A percentile compares a stretch with the other conserved stretches of the same genome.
Conservation (phyloP, 2,329 filamentous ascomycete species). For the Colletotrichum lentis region DNA sequence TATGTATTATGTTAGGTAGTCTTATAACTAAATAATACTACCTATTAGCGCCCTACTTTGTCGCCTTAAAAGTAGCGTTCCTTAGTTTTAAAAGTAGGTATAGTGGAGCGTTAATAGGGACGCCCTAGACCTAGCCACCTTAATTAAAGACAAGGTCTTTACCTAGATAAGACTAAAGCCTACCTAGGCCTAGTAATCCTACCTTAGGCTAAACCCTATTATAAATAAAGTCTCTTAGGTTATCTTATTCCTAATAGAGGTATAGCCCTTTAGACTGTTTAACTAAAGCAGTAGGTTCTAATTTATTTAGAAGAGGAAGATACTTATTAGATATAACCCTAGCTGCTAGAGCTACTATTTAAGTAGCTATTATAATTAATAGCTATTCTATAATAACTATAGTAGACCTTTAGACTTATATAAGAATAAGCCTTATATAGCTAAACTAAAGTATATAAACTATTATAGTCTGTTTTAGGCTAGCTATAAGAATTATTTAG, state of each 20-base stretch:
- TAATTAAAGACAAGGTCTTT: constrained; percentile 2
- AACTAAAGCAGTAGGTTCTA: background rate
- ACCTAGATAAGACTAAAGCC: background rate
- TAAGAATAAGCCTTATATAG: background rate
- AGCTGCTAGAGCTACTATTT: constrained; percentile 3
- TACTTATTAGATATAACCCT: background rate
- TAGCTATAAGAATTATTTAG: background rate
- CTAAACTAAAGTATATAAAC: background rate
- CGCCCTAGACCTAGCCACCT: background rate
- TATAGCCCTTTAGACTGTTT: background rate
- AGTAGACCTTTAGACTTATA: background rate
- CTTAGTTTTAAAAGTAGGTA: no score
- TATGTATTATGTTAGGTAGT: no score
- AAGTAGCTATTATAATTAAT: background rate
- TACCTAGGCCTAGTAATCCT: background rate
- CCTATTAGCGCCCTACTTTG: no score
- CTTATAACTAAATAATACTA: no score
- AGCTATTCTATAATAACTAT: background rate
- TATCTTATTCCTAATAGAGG: background rate
- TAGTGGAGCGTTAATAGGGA: background rate
- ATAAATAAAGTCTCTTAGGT: constrained; percentile 7
- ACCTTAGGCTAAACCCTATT: background rate
- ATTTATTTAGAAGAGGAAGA: constrained; percentile 2
- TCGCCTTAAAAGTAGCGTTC: no score
- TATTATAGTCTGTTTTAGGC: background rate